Evolutionary conservation across 192 early-diverging fungal species (phyloP), one percentile per base, ranked within the genome.

Genomic region (Obelidium mucronatum): DNA sequence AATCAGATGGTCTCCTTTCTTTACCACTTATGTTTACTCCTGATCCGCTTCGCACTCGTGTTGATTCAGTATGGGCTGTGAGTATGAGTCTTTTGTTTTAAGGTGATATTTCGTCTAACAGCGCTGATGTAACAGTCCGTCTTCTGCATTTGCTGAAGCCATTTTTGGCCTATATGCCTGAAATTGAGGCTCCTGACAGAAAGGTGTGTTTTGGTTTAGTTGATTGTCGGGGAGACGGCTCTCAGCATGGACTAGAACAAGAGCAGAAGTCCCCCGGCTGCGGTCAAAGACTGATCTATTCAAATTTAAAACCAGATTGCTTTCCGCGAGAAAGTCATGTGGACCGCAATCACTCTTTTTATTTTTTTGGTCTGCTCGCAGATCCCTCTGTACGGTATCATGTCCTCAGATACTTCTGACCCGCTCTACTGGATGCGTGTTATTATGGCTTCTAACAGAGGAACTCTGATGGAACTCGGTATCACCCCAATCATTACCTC

Each of bases 381-480:
- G 86, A 95, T 99, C 54, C 98, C 98, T 19, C 89, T 99, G 69
- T 99, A 98, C 86, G 98, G 98, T 72, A 99, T 99, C 85, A 98
- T 99, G 98, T 97, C 97, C 51, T 94, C 94, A n/a, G 97, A 99
- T 78, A 97, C 97, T 17, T 93, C 94, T 52, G 98, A 99, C 86
- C 98, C 98, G 30, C 88, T 99, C 74, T 99, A 98, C 89, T 99
- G 98, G 98, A 93, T 99, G 91, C 95, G 98, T 90, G 96, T 97
- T 39, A 99, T 99, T 78, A 90, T 99, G 70, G 98, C 98, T 54
- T 98, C 96, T 40, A 99, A 99, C 90, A 93, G 98, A 84, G 98
- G 98, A 80, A 99, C 98, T 39, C 85, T 99, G 40, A 99, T 99
- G 98, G 98, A 99, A 86, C 90, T 98, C 84, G 98, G 98, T 85